Percentiles rank a stretch among this genome's conserved stretches.
Evolutionary conservation across 2,329 filamentous ascomycete genomes (phyloP).

Genomic region (Microsporum ferrugineum): DNA sequence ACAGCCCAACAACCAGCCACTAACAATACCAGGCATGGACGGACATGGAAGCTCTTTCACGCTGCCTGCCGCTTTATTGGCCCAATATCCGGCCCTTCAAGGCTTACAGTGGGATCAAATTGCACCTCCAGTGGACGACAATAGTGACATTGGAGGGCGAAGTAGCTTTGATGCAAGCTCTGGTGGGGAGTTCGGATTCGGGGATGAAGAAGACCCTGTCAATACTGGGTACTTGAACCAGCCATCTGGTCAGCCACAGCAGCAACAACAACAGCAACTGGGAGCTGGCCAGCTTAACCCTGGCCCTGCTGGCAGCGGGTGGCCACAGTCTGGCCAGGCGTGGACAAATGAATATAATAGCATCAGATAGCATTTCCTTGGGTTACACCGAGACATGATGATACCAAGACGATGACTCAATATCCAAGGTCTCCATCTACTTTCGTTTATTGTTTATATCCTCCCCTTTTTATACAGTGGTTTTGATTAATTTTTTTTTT

Average conservation of each 20-base stretch:
- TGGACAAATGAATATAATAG: slow-evolving; percentile 4
- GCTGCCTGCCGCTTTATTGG: slow-evolving; percentile 76
- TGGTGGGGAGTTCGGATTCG: slow-evolving; percentile 32
- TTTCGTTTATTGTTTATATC: not conserved
- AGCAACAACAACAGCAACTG: slow-evolving; percentile 5
- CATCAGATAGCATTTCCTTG: not conserved
- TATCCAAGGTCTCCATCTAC: not conserved
- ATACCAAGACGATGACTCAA: not conserved
- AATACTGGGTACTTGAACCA: slow-evolving; percentile 27
- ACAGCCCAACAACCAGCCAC: slow-evolving; percentile 45
- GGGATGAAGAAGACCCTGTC: slow-evolving; percentile 33
- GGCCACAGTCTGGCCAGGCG: slow-evolving; percentile 7
- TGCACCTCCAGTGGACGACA: slow-evolving; percentile 47
- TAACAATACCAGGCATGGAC: slow-evolving; percentile 50
- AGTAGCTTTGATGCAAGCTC: slow-evolving; percentile 41
- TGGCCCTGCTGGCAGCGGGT: slow-evolving; percentile 12
- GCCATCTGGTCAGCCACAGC: slow-evolving; percentile 5
- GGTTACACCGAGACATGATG: not conserved
- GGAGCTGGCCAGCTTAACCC: slow-evolving; percentile 20
- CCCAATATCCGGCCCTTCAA: slow-evolving; percentile 88
- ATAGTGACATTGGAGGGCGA: slow-evolving; percentile 49
- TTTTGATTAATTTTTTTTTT: not conserved
- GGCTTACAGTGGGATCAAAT: slow-evolving; percentile 78
- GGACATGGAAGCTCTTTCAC: slow-evolving; percentile 50
- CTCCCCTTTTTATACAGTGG: not conserved